Evolutionary conservation across 2,329 filamentous ascomycete genomes (phyloP).

Genomic region (Leptographium wingfieldii): DNA sequence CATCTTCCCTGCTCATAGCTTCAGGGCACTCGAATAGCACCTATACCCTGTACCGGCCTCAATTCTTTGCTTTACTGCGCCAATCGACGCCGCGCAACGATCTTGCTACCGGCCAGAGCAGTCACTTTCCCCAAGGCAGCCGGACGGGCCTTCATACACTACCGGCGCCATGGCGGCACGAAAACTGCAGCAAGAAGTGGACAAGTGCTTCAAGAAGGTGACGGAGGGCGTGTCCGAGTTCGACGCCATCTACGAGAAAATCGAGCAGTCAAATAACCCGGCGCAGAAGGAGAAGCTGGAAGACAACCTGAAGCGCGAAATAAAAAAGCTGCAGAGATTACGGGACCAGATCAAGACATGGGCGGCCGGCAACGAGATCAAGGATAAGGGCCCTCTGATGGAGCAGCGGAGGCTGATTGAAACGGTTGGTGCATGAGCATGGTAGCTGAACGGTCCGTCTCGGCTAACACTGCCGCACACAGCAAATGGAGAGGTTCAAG

Average conservation of each 20-base stretch:
- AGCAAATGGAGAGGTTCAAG: conserved; percentile 99
- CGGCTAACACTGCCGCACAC: background rate
- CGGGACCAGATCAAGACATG: conserved; percentile 99
- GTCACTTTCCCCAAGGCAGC: background rate
- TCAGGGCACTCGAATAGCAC: background rate
- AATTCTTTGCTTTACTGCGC: background rate
- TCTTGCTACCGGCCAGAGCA: background rate
- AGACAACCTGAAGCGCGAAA: conserved; percentile 95
- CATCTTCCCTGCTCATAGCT: background rate
- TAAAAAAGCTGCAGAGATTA: conserved; percentile 97
- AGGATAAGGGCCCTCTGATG: conserved; percentile 91
- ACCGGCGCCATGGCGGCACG: conserved; percentile 66
- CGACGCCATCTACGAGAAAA: conserved; percentile 95
- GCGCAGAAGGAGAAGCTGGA: conserved; percentile 98
- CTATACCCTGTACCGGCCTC: background rate
- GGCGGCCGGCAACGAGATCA: conserved; percentile 97
- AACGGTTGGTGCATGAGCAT: conserved; percentile 51
- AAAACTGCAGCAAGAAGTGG: conserved; percentile 95
- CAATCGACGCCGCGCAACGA: background rate
- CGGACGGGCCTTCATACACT: background rate
- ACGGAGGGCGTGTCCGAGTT: conserved; percentile 85
- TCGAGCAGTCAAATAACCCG: conserved; percentile 79
- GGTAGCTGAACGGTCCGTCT: background rate
- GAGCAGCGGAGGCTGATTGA: conserved; percentile 95
- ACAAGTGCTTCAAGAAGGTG: conserved; percentile 99